Evolutionary conservation across 768 basidiomycete species (phyloP), one percentile per base, ranked within the genome.

Genomic region (Termitomyces sp.): DNA sequence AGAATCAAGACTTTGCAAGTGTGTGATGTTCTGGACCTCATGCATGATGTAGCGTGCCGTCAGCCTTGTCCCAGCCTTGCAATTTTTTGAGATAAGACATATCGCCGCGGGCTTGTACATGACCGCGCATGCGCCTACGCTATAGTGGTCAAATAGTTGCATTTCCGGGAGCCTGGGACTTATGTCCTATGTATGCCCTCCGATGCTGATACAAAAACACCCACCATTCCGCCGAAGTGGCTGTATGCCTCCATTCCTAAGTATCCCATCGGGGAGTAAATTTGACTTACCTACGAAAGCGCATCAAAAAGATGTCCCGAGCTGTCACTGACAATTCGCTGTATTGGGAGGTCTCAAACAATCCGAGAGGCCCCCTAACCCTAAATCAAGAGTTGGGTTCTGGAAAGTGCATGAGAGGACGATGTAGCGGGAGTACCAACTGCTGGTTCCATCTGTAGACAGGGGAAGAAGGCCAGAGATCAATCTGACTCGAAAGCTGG

Each of bases 291-390:
- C 62, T 59, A 53, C 58, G 56, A 56, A 54, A 58, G 58, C 62
- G 62, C 62, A 63, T 63, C 62, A 63, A 54, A 48, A 51, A 61
- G 47, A 55, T 53, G 57, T 49, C 45, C 28, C 45, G 46, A 26
- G 48, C 41, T 54, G 49, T 19, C 28, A 19, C 17, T 45, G 17
- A 52, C 44, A 60, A 53, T 32, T n/a, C 34, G 41, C 48, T 55
- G 53, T 17, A 57, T 59, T 54, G 45, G 37, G 49, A 55, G 35
- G 38, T 48, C 57, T 62, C 53, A 62, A 59, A 58, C 54, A 44
- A 60, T 60, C 61, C 58, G 60, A 60, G 67, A 63, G 50, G 58
- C 53, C 51, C 60, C 68, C 63, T 65, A 67, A 65, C 66, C 65
- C 66, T 58, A 65, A n/a, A 21, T 46, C 59, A 57, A 51, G 60